phyloP scores from a whole-genome alignment of 2,329 filamentous ascomycete genomes.

The Coniochaeta sp. region DNA sequence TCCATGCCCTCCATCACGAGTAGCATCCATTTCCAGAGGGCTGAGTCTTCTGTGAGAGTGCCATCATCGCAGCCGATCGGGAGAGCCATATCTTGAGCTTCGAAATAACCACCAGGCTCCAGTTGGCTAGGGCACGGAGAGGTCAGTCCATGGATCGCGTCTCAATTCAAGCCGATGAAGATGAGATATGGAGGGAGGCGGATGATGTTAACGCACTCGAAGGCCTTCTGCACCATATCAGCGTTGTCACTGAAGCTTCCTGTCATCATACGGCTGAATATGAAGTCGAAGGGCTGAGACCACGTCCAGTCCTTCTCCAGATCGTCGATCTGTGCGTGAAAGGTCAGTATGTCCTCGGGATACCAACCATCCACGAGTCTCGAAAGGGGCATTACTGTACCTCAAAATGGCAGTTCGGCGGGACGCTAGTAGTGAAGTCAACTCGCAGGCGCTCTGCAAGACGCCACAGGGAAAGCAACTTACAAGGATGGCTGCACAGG shows the following conservation, averaged over 20 bases:
- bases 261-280: conserved; percentile 9
- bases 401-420: conserved; percentile 12
- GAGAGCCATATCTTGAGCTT: conserved; percentile 9
- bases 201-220: conserved; percentile 1
- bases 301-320: conserved; percentile 13
- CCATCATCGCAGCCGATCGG: conserved; percentile 10
- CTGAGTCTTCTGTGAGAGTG: conserved; percentile 8
- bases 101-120: conserved; percentile 13
- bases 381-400: not conserved
- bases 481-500: conserved; percentile 9
- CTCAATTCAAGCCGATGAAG: not conserved
- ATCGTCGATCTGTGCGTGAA: conserved; percentile 9
- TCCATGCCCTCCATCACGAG: conserved; percentile 6
- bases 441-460: not conserved
- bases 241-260: conserved; percentile 9
- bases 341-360: not conserved
- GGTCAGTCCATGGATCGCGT: not conserved
- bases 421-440: conserved; percentile 6
- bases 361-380: not conserved
- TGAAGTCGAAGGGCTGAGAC: conserved; percentile 11
- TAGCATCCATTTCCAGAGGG: conserved; percentile 3
- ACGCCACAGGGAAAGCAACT: not conserved
- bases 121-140: conserved; percentile 3
- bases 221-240: conserved; percentile 8
- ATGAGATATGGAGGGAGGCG: too few relatives aligned